Evolutionary conservation across 1,284 basidiomycete genomes (phyloP).

Genomic region (Mixia osmundae): DNA sequence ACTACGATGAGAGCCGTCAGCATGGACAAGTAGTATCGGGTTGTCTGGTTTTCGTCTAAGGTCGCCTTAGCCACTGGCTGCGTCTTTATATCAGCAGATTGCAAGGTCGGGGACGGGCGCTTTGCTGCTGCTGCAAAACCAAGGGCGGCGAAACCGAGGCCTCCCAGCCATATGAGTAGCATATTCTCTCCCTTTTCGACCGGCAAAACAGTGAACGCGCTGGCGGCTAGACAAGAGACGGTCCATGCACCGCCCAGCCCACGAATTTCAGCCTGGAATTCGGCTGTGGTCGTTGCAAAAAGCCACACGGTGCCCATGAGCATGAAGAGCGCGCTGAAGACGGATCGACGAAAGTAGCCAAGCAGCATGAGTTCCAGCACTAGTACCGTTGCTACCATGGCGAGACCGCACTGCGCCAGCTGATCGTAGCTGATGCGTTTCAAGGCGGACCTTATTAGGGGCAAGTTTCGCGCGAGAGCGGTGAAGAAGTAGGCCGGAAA

Average conservation of each 20-base stretch:
- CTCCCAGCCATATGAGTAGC: conserved; percentile 34
- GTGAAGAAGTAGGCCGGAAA: conserved; percentile 50
- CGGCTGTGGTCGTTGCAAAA: conserved; percentile 27
- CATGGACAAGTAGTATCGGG: background rate
- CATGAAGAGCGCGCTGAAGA: conserved; percentile 48
- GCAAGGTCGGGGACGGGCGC: too few species aligned
- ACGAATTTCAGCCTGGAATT: conserved; percentile 19
- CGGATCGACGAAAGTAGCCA: conserved; percentile 30
- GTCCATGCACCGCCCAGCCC: conserved; percentile 29
- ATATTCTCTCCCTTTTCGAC: conserved; percentile 52
- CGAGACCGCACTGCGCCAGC: too few species aligned
- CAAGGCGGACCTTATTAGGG: too few species aligned
- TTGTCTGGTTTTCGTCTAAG: too few species aligned
- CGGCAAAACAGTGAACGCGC: conserved; percentile 42
- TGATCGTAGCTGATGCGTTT: too few species aligned
- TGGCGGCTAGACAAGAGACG: conserved; percentile 31
- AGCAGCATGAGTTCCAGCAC: conserved; percentile 48
- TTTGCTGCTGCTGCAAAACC: too few species aligned
- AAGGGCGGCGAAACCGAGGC: too few species aligned
- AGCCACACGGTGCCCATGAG: conserved; percentile 48
- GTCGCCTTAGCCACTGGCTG: too few species aligned
- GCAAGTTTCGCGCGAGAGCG: background rate
- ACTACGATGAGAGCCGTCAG: conserved; percentile 27
- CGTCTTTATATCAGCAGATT: too few species aligned
- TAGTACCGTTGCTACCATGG: too few species aligned